Conservation (phyloP, 1,284 basidiomycete species). For the Melampsora medusae region DNA sequence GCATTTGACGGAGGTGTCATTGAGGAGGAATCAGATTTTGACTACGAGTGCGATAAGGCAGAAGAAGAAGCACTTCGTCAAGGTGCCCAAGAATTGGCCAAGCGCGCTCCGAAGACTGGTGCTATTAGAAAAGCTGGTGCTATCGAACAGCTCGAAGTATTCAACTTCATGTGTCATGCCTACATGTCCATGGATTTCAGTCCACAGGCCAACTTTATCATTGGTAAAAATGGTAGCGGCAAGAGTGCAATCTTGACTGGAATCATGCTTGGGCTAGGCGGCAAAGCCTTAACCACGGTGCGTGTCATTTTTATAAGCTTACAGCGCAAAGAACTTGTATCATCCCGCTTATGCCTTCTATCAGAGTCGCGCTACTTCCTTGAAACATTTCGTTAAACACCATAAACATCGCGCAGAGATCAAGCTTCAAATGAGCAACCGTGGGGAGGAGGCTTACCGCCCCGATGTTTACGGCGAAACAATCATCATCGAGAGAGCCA, state of each 20-base stretch:
- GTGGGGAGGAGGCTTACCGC: constrained; percentile 82
- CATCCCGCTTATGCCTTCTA: background rate
- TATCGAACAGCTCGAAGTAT: constrained; percentile 53
- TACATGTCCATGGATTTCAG: constrained; percentile 51
- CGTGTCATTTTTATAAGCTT: background rate
- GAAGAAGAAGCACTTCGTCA: constrained; percentile 6
- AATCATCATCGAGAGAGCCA: constrained; percentile 79
- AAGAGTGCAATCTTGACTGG: constrained; percentile 94
- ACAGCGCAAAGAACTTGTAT: background rate
- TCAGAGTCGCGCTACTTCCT: constrained; percentile 67
- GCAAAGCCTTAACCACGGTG: constrained; percentile 83
- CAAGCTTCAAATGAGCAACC: constrained; percentile 76
- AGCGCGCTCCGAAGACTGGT: background rate
- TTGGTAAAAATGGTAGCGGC: constrained; percentile 72
- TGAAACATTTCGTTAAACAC: constrained; percentile 84
- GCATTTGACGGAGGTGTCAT: background rate
- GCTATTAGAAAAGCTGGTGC: constrained; percentile 47
- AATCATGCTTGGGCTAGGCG: constrained; percentile 87
- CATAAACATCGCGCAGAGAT: constrained; percentile 74
- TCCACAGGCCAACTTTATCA: constrained; percentile 88
- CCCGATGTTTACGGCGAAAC: constrained; percentile 76
- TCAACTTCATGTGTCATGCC: constrained; percentile 55
- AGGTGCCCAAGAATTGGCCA: constrained; percentile 10
- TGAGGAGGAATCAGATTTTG: constrained; percentile 6
- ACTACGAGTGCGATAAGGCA: constrained; percentile 17